These are phyloP conservation scores for Ceratobasidium theobromae DNA, from an alignment of 1,284 basidiomycete genomes.

Conservation along the genomic window DNA sequence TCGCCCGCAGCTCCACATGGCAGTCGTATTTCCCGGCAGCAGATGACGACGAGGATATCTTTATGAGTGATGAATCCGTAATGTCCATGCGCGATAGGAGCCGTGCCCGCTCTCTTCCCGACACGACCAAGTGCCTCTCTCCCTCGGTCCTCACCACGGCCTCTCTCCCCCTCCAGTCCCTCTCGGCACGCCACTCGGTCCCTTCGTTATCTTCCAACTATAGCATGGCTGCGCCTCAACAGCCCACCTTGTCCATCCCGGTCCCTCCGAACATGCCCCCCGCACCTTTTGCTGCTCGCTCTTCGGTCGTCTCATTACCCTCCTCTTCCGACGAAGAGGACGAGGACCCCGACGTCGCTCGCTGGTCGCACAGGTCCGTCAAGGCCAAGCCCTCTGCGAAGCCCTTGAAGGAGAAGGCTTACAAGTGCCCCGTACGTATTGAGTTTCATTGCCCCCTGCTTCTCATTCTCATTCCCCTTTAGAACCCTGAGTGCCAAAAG, in stretches of 20 bases:
- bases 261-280: slow-evolving; percentile 23
- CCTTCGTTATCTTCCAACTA: slow-evolving; percentile 23
- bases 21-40: slow-evolving; percentile 28
- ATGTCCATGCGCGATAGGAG: slow-evolving; percentile 30
- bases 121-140: slow-evolving; percentile 30
- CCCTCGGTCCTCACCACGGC: slow-evolving; percentile 17
- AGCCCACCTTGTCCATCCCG: slow-evolving; percentile 4
- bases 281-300: not conserved
- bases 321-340: slow-evolving; percentile 22
- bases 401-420: slow-evolving; percentile 30
- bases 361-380: slow-evolving; percentile 25
- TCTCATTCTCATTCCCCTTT: not conserved
- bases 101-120: slow-evolving; percentile 12
- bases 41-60: slow-evolving; percentile 29
- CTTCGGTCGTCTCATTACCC: slow-evolving; percentile 10
- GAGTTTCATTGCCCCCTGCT: not conserved
- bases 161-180: not conserved
- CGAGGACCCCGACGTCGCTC: not conserved
- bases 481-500: slow-evolving; percentile 33
- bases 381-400: slow-evolving; percentile 26
- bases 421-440: slow-evolving; percentile 27
- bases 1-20: slow-evolving; percentile 24
- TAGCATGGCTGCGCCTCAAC: slow-evolving; percentile 6
- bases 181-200: slow-evolving; percentile 26
- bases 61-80: slow-evolving; percentile 29